phyloP scores from a whole-genome alignment of 2,329 filamentous ascomycete genomes.

The Berkeleyomyces rouxiae region DNA sequence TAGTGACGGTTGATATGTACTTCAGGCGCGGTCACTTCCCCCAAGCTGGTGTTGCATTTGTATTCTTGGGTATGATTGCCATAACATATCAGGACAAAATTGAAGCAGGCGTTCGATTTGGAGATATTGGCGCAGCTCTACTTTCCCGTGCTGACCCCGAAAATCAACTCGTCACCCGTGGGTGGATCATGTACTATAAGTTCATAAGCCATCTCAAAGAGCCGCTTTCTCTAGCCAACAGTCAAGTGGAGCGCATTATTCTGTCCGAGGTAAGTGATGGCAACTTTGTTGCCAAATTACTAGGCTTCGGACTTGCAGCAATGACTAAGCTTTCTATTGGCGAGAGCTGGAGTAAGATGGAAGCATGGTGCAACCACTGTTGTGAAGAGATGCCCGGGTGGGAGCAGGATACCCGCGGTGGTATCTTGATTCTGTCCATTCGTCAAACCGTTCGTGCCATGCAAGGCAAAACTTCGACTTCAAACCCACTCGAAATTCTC shows the following conservation, averaged over 20 bases:
- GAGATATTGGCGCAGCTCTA: constrained; percentile 44
- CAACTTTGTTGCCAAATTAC: constrained; percentile 53
- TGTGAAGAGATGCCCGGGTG: constrained; percentile 59
- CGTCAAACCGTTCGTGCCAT: constrained; percentile 52
- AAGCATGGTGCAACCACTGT: constrained; percentile 53
- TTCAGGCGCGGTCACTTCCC: constrained; percentile 47
- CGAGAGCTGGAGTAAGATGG: constrained; percentile 51
- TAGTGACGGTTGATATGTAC: constrained; percentile 51
- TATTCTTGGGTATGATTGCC: constrained; percentile 51
- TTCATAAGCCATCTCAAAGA: constrained; percentile 55
- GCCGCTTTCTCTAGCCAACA: constrained; percentile 40
- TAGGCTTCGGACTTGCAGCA: constrained; percentile 52
- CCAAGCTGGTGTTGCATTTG: constrained; percentile 51
- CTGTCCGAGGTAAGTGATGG: constrained; percentile 50
- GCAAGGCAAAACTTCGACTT: constrained; percentile 51
- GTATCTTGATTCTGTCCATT: constrained; percentile 48
- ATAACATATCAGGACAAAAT: constrained; percentile 56
- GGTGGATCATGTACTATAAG: constrained; percentile 50
- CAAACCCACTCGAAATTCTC: constrained; percentile 39
- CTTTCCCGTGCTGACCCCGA: constrained; percentile 49
- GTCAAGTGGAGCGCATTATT: constrained; percentile 46
- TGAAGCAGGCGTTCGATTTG: constrained; percentile 48
- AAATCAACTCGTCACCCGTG: constrained; percentile 39
- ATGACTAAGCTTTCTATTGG: constrained; percentile 53
- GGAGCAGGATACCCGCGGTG: constrained; percentile 54